A percentile compares a stretch with the other conserved stretches of the same genome.
Evolutionary conservation across 176 grass and related monocot species (phyloP).

Genomic region (Poa pratensis): DNA sequence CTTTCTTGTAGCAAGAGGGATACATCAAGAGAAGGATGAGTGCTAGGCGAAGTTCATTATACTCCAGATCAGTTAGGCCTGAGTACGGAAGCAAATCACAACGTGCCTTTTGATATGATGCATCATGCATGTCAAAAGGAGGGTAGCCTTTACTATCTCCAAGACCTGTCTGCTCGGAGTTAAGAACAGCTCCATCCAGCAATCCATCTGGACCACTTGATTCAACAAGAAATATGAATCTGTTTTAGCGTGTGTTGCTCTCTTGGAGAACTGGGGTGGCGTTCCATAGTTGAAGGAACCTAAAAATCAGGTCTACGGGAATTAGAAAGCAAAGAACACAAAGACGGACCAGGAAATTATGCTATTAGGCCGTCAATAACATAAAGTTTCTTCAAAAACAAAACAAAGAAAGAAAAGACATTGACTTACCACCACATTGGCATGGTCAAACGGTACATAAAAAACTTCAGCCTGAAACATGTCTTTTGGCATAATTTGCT

Average conservation of each 20-base stretch:
- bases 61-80: background rate
- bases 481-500: slow-evolving; percentile 28
- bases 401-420: background rate
- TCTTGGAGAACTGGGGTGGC: slow-evolving; percentile 38
- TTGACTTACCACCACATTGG: background rate
- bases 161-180: slow-evolving; percentile 50
- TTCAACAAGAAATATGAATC: slow-evolving; percentile 66
- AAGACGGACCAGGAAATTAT: background rate
- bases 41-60: background rate
- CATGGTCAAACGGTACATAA: slow-evolving; percentile 11
- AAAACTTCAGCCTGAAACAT: slow-evolving; percentile 23
- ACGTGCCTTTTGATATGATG: background rate
- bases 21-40: too few relatives aligned
- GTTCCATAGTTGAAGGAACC: slow-evolving; percentile 68
- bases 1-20: too few relatives aligned
- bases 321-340: slow-evolving; percentile 20
- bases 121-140: slow-evolving; percentile 5
- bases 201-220: slow-evolving; percentile 50
- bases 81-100: background rate
- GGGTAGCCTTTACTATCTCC: slow-evolving; percentile 49
- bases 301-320: slow-evolving; percentile 29
- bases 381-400: background rate
- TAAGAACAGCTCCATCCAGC: slow-evolving; percentile 62
- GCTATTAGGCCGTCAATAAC: slow-evolving; percentile 15
- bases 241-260: slow-evolving; percentile 59